These are phyloP conservation scores for Botrytis galanthina DNA, from an alignment of 2,329 filamentous ascomycete genomes.

Conservation along the genomic window DNA sequence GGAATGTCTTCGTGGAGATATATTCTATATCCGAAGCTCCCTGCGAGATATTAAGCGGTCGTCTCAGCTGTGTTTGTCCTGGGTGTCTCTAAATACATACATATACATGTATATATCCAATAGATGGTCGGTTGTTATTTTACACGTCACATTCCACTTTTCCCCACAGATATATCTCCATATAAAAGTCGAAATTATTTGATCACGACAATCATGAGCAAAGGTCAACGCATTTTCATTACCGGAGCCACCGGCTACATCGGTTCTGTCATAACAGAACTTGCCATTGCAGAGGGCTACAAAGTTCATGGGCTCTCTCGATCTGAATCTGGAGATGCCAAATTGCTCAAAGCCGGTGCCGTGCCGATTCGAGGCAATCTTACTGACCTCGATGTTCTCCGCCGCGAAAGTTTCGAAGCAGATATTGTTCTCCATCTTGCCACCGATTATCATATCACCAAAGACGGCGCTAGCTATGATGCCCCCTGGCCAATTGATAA, in stretches of 20 bases:
- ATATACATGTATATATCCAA: neutral
- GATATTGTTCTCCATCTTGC: slow-evolving; percentile 48
- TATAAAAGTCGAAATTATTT: accelerated
- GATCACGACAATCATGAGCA: neutral
- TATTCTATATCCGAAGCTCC: neutral
- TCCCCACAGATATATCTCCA: neutral
- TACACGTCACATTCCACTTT: neutral
- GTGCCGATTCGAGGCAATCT: slow-evolving; percentile 44
- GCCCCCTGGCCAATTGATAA: slow-evolving; percentile 38
- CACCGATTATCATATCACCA: slow-evolving; percentile 36
- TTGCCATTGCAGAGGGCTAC: slow-evolving; percentile 43
- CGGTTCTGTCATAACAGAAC: slow-evolving; percentile 40
- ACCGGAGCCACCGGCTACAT: slow-evolving; percentile 45
- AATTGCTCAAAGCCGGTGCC: slow-evolving; percentile 42
- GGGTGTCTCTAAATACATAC: neutral
- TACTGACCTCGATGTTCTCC: slow-evolving; percentile 41
- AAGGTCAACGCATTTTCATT: slow-evolving; percentile 39
- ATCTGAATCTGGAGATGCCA: slow-evolving; percentile 39
- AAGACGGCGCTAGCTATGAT: slow-evolving; percentile 28
- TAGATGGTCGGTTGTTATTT: too few species aligned
- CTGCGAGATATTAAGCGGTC: neutral
- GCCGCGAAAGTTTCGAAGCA: slow-evolving; percentile 40
- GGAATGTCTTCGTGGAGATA: too few species aligned
- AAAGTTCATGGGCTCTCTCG: slow-evolving; percentile 45
- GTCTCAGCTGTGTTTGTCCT: neutral